Percentiles rank a stretch among this genome's conserved stretches.
phyloP scores from a whole-genome alignment of 2,329 filamentous ascomycete species.

The Fusarium albidum region DNA sequence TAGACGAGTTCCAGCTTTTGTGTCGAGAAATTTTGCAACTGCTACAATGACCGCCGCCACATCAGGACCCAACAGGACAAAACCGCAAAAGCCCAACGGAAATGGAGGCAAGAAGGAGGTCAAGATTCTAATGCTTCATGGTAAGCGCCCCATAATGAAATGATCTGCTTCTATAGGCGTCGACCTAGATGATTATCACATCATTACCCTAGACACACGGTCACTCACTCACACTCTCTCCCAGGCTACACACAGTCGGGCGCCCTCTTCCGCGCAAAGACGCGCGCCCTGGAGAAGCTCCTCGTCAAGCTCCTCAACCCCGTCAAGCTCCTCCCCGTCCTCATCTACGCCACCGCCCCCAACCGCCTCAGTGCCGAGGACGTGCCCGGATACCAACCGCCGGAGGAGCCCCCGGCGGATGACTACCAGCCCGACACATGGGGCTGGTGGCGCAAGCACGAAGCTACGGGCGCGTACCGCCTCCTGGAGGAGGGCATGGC shows the following conservation, averaged over 20 bases:
- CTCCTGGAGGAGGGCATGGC: constrained; percentile 74
- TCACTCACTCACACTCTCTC: constrained; percentile 17
- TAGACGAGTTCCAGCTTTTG: constrained; percentile 18
- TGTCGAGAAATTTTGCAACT: constrained; percentile 18
- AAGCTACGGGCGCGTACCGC: constrained; percentile 69
- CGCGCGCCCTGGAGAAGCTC: constrained; percentile 83
- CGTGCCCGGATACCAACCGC: constrained; percentile 71
- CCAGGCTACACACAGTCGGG: constrained; percentile 89
- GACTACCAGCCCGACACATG: constrained; percentile 72
- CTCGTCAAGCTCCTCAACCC: constrained; percentile 76
- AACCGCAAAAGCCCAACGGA: constrained; percentile 42
- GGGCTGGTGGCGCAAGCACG: constrained; percentile 83
- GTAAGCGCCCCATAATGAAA: constrained; percentile 46
- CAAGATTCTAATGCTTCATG: constrained; percentile 82
- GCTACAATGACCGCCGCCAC: constrained; percentile 42
- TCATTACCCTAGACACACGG: not conserved
- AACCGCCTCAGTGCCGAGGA: constrained; percentile 69
- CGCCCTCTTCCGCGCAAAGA: constrained; percentile 84
- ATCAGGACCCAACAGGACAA: constrained; percentile 20
- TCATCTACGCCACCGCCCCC: constrained; percentile 76
- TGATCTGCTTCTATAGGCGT: not conserved
- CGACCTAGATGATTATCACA: not conserved
- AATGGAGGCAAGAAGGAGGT: constrained; percentile 56
- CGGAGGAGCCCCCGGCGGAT: constrained; percentile 51
- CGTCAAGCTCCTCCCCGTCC: constrained; percentile 59